A percentile compares a stretch with the other conserved stretches of the same genome.
phyloP scores from a whole-genome alignment of 495 filamentous ascomycete genomes.

The Xylaria venustula region DNA sequence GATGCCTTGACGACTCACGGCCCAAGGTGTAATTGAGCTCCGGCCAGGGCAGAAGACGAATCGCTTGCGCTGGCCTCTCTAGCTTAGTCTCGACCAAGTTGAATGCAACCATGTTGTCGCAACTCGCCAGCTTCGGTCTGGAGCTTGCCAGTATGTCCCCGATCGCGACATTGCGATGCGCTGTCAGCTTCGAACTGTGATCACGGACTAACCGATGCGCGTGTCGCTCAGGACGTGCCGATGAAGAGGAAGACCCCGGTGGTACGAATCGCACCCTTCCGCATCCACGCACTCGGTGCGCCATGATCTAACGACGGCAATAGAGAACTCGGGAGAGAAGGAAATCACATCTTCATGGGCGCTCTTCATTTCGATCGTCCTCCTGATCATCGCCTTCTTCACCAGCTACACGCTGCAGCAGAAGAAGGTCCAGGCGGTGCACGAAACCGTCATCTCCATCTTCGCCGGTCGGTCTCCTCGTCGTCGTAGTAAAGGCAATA shows the following conservation, averaged over 20 bases:
- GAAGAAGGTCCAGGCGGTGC: constrained; percentile 92
- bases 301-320: constrained; percentile 22
- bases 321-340: constrained; percentile 61
- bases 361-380: constrained; percentile 89
- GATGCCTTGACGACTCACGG: constrained; percentile 25
- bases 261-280: constrained; percentile 34
- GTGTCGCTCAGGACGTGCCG: constrained; percentile 40
- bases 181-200: not conserved
- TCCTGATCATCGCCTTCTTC: constrained; percentile 91
- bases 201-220: constrained; percentile 5
- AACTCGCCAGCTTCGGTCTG: constrained; percentile 37
- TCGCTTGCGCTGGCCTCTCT: constrained; percentile 14
- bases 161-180: not conserved
- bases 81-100: constrained; percentile 17
- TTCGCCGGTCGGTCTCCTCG: constrained; percentile 72
- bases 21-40: constrained; percentile 22
- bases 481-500: not conserved
- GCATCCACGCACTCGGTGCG: constrained; percentile 2
- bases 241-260: constrained; percentile 51
- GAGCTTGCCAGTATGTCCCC: constrained; percentile 44
- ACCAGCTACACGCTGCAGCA: constrained; percentile 95
- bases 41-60: constrained; percentile 21
- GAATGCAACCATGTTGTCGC: constrained; percentile 29
- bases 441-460: constrained; percentile 97
- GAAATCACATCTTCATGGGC: constrained; percentile 96